Conservation (phyloP, 495 filamentous ascomycete genomes). For the Poronia punctata region DNA sequence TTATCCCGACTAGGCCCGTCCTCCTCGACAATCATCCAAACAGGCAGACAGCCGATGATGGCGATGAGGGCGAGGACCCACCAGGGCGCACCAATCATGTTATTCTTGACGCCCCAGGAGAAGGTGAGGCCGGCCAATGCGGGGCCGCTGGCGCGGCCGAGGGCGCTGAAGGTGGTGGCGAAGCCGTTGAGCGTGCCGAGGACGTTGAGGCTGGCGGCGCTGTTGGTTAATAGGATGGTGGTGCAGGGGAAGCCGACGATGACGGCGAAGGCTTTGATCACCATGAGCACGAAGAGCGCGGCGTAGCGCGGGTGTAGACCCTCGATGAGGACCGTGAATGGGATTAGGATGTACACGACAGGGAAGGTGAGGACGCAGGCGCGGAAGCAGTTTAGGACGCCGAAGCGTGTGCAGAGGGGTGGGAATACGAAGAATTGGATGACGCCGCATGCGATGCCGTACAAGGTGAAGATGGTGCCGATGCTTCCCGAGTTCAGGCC, state of each 20-base stretch:
- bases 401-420: slow-evolving; percentile 55
- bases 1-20: slow-evolving; percentile 53
- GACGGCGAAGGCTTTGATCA: slow-evolving; percentile 60
- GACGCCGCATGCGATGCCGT: slow-evolving; percentile 63
- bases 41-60: slow-evolving; percentile 55
- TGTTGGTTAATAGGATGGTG: slow-evolving; percentile 88
- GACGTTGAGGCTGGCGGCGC: slow-evolving; percentile 62
- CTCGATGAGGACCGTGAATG: slow-evolving; percentile 61
- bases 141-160: slow-evolving; percentile 74
- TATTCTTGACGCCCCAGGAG: slow-evolving; percentile 60
- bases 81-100: slow-evolving; percentile 72
- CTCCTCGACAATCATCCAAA: slow-evolving; percentile 66
- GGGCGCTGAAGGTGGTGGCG: slow-evolving; percentile 66
- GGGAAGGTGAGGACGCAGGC: slow-evolving; percentile 54
- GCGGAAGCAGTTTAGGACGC: slow-evolving; percentile 64
- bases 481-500: slow-evolving; percentile 64
- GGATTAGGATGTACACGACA: slow-evolving; percentile 63
- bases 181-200: slow-evolving; percentile 88
- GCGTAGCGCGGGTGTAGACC: slow-evolving; percentile 31
- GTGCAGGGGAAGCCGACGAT: slow-evolving; percentile 83
- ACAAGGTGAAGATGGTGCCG: slow-evolving; percentile 68
- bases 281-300: slow-evolving; percentile 49
- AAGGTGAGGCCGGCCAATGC: slow-evolving; percentile 59
- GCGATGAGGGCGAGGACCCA: slow-evolving; percentile 61
- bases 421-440: slow-evolving; percentile 80